Conservation (phyloP, 139 green algal genomes). For the Tetratostichococcus sp. region DNA sequence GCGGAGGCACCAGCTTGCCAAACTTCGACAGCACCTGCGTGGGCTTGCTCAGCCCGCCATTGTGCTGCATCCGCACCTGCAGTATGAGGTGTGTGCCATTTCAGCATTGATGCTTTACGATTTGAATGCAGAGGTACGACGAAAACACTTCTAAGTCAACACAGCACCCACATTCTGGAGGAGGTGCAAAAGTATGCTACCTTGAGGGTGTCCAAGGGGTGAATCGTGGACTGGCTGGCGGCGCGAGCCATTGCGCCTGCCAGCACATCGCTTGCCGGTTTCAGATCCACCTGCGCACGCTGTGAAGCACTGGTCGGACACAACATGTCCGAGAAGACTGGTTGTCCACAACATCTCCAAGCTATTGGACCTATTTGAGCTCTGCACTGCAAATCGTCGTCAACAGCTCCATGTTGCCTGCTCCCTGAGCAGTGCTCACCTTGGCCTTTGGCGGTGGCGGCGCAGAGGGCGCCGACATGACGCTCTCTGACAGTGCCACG, state of each 20-base stretch:
- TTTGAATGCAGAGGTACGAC: no score
- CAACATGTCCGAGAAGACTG: no score
- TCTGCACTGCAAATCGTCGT: no score
- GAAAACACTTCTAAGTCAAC: neutral
- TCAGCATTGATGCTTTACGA: no score
- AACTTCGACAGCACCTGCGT: constrained; percentile 48
- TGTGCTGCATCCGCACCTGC: constrained; percentile 52
- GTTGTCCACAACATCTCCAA: no score
- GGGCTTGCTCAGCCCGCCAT: neutral
- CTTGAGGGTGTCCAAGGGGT: constrained; percentile 92
- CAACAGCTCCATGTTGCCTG: no score
- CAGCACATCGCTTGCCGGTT: constrained; percentile 73
- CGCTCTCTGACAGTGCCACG: neutral
- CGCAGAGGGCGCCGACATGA: neutral
- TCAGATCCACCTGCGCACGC: constrained; percentile 28
- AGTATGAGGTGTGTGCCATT: no score
- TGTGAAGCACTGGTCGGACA: no score
- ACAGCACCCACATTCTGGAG: neutral
- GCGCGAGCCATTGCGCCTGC: constrained; percentile 79
- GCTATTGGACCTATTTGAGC: no score
- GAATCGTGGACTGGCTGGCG: constrained; percentile 82
- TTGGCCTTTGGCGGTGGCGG: no score
- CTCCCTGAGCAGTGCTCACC: no score
- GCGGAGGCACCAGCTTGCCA: constrained; percentile 53
- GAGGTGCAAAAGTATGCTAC: no score